These are phyloP conservation scores for Bipolaris bicolor DNA, from an alignment of 2,329 filamentous ascomycete species.

Conservation along the genomic window DNA sequence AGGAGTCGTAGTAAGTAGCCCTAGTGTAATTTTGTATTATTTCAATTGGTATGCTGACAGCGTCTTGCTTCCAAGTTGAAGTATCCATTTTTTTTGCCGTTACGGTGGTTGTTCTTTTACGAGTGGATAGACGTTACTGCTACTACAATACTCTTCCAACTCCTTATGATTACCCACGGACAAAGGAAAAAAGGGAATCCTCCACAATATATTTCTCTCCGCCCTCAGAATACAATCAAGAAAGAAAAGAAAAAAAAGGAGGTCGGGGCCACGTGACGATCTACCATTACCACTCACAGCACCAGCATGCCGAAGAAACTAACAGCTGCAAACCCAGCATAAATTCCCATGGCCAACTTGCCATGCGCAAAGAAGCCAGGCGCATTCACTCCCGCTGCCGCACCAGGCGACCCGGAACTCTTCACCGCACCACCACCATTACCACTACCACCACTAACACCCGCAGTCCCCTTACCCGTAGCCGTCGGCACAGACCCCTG, in stretches of 20 bases:
- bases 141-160: too few species aligned
- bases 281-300: conserved; percentile 4
- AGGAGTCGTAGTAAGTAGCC: too few species aligned
- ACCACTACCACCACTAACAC: background rate
- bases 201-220: background rate
- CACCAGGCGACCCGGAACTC: conserved; percentile 23
- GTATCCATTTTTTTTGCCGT: too few species aligned
- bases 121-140: too few species aligned
- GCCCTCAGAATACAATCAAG: background rate
- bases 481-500: conserved; percentile 57
- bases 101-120: too few species aligned
- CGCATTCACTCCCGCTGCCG: conserved; percentile 27
- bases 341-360: conserved; percentile 27
- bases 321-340: conserved; percentile 26
- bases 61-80: too few species aligned
- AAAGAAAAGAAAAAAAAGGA: background rate
- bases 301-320: conserved; percentile 39
- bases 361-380: conserved; percentile 38
- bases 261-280: background rate
- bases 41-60: too few species aligned
- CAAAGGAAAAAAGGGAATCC: background rate
- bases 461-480: conserved; percentile 34
- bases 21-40: too few species aligned
- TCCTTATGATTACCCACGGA: background rate
- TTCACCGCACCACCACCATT: conserved; percentile 11